phyloP scores from a whole-genome alignment of 768 basidiomycete genomes.

The Amanita inopinata region DNA sequence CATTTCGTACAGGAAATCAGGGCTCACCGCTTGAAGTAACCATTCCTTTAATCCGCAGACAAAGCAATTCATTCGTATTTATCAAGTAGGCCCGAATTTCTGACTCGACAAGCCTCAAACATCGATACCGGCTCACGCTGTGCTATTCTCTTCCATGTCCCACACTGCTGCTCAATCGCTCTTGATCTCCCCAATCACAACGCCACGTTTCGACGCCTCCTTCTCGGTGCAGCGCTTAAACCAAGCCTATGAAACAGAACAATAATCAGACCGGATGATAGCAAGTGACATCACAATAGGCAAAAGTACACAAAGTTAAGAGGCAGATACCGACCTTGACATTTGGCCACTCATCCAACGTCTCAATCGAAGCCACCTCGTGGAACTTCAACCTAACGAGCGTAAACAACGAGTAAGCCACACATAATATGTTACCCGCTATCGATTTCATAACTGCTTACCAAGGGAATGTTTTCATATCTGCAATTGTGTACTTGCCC shows the following conservation, averaged over 20 bases:
- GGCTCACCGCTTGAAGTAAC: no score
- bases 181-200: no score
- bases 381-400: constrained; percentile 22
- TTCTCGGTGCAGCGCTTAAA: background rate
- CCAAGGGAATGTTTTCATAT: constrained; percentile 59
- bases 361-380: constrained; percentile 38
- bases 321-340: constrained; percentile 27
- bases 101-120: no score
- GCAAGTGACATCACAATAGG: no score
- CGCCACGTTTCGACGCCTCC: background rate
- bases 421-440: background rate
- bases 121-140: no score
- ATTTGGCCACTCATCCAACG: constrained; percentile 53
- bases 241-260: constrained; percentile 2
- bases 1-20: no score
- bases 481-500: constrained; percentile 63
- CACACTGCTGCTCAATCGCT: no score
- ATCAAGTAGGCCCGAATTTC: no score
- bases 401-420: background rate
- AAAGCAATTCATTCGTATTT: no score
- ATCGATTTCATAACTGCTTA: background rate
- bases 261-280: no score
- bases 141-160: no score
- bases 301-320: background rate
- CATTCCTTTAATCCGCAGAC: no score